phyloP scores from a whole-genome alignment of 1,284 basidiomycete genomes.

The Malassezia japonica region DNA sequence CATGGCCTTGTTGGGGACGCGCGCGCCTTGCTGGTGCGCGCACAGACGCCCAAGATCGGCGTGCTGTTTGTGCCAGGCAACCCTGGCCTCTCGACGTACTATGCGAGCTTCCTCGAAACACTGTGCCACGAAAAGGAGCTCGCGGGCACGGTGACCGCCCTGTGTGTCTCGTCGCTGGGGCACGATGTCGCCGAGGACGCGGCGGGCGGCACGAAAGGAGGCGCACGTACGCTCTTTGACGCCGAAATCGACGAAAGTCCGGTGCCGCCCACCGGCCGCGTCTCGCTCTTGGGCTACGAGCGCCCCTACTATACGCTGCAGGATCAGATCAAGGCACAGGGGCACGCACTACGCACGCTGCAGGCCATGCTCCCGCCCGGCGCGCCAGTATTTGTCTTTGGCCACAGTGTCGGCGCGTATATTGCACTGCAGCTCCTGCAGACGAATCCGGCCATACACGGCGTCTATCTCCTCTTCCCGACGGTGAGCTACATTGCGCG shows the following conservation, averaged over 20 bases:
- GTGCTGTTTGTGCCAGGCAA: slow-evolving; percentile 15
- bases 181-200: not conserved
- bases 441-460: not conserved
- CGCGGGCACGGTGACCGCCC: too few species aligned
- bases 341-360: not conserved
- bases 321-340: slow-evolving; percentile 10
- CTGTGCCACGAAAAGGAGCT: not conserved
- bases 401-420: slow-evolving; percentile 17
- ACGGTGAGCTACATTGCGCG: slow-evolving; percentile 7
- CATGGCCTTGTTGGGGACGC: slow-evolving; percentile 5
- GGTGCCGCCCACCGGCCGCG: not conserved
- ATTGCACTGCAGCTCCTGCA: slow-evolving; percentile 4
- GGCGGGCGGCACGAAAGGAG: not conserved
- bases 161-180: slow-evolving; percentile 5
- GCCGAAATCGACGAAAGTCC: not conserved
- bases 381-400: slow-evolving; percentile 2
- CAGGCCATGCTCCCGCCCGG: not conserved
- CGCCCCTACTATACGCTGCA: slow-evolving; percentile 4
- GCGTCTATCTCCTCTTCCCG: slow-evolving; percentile 13
- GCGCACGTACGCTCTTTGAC: not conserved
- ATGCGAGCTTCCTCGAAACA: not conserved
- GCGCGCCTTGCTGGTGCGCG: slow-evolving; percentile 3
- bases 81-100: slow-evolving; percentile 12
- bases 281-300: not conserved
- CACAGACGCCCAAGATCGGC: not conserved